Evolutionary conservation across 352 stramenopile genomes (phyloP).

Genomic region (Globisporangium alternatum): DNA sequence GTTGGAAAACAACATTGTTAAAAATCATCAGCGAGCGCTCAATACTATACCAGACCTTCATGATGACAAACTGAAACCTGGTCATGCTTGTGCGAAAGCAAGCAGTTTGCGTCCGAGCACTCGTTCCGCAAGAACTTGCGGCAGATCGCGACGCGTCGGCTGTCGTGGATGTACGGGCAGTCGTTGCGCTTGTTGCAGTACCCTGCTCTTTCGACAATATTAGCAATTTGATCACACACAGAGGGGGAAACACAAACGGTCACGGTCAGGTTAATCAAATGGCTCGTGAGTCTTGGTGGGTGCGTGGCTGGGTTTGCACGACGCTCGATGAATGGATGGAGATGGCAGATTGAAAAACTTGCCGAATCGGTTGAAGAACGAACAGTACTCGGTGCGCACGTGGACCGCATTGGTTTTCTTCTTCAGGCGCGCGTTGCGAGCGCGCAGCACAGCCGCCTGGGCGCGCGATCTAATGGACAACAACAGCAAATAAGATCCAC

Average conservation of each 20-base stretch:
- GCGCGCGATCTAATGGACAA: conserved; percentile 29
- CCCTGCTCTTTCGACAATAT: conserved; percentile 27
- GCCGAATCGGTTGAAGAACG: conserved; percentile 82
- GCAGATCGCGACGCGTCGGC: conserved; percentile 76
- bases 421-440: conserved; percentile 37
- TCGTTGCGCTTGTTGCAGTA: conserved; percentile 81
- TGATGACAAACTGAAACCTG: conserved; percentile 38
- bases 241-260: conserved; percentile 4
- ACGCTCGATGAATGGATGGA: background rate
- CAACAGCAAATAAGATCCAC: background rate
- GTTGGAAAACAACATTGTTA: background rate
- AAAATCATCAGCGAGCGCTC: background rate
- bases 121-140: conserved; percentile 70
- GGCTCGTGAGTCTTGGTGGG: background rate
- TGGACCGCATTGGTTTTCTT: conserved; percentile 24
- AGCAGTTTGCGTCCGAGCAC: conserved; percentile 55
- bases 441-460: conserved; percentile 48
- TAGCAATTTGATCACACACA: background rate
- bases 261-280: conserved; percentile 1
- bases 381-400: conserved; percentile 72
- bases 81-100: conserved; percentile 70
- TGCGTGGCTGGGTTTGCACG: background rate
- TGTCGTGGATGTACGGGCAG: conserved; percentile 84
- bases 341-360: conserved; percentile 25
- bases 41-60: no score